A percentile compares a stretch with the other conserved stretches of the same genome.
Conservation (phyloP, 2,329 filamentous ascomycete species). For the Cercospora sp. region DNA sequence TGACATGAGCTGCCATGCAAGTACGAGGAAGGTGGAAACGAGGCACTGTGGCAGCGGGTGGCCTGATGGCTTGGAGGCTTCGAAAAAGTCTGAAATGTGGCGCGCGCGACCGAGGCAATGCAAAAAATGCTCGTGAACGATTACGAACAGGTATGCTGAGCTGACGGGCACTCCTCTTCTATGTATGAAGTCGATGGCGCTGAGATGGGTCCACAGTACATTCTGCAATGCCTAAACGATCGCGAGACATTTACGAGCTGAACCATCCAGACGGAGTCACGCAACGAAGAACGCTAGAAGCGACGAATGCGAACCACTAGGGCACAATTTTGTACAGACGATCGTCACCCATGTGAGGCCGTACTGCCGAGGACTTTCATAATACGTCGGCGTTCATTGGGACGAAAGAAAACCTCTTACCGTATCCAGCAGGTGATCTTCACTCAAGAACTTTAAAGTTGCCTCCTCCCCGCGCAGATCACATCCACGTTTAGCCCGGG, state of each 20-base stretch:
- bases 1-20: not conserved
- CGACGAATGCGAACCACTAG: not conserved
- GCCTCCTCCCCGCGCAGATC: slow-evolving; percentile 3
- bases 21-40: not conserved
- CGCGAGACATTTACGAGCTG: not conserved
- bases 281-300: not conserved
- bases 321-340: not conserved
- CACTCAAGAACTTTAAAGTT: not conserved
- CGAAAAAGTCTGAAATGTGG: not conserved
- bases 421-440: not conserved
- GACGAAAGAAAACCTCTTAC: not conserved
- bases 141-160: not conserved
- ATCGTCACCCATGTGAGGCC: not conserved
- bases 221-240: not conserved
- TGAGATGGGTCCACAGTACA: not conserved
- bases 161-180: not conserved
- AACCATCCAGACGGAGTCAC: not conserved
- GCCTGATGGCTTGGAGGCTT: not conserved
- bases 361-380: not conserved
- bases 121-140: not conserved
- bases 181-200: not conserved
- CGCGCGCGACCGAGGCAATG: not conserved
- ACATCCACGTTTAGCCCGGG: not conserved
- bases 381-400: not conserved
- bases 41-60: not conserved